Evolutionary conservation across 164 flowering plant species (phyloP).

Genomic region (Vitis cinerea): DNA sequence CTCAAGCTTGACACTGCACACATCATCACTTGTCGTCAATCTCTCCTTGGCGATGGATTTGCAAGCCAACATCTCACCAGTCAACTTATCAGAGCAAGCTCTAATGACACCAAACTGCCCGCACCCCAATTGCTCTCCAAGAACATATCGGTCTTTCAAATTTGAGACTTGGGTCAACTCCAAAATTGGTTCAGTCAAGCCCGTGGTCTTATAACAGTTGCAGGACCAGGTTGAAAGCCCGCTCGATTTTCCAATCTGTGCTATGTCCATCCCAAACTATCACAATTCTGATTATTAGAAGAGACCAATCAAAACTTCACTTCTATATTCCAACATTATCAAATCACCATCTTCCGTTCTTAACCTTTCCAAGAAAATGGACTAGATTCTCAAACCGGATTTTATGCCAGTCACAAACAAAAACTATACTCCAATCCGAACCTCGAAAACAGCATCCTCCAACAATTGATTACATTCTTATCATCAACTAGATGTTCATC

Average conservation of each 20-base stretch:
- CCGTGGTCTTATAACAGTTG: conserved; percentile 27
- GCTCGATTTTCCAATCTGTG: neutral
- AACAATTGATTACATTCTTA: neutral
- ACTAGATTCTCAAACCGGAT: neutral
- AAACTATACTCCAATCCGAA: neutral
- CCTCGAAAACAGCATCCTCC: neutral
- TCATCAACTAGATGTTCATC: neutral
- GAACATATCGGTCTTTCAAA: conserved; percentile 28
- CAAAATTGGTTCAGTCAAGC: conserved; percentile 25
- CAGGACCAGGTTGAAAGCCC: neutral
- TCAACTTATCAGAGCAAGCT: conserved; percentile 35
- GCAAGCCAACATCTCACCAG: conserved; percentile 42
- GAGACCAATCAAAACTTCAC: conserved; percentile 1
- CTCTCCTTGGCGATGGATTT: conserved; percentile 45
- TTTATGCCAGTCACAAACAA: neutral
- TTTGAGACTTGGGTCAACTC: conserved; percentile 19
- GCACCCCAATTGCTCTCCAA: conserved; percentile 36
- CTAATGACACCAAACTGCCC: conserved; percentile 45
- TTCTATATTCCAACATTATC: neutral
- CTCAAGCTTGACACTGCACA: conserved; percentile 34
- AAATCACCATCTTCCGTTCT: neutral
- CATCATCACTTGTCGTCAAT: conserved; percentile 33
- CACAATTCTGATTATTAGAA: neutral
- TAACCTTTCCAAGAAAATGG: neutral
- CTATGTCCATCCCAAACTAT: conserved; percentile 19